Conservation (phyloP, 192 early-diverging fungal genomes). For the Gaertneriomyces semiglobifer region DNA sequence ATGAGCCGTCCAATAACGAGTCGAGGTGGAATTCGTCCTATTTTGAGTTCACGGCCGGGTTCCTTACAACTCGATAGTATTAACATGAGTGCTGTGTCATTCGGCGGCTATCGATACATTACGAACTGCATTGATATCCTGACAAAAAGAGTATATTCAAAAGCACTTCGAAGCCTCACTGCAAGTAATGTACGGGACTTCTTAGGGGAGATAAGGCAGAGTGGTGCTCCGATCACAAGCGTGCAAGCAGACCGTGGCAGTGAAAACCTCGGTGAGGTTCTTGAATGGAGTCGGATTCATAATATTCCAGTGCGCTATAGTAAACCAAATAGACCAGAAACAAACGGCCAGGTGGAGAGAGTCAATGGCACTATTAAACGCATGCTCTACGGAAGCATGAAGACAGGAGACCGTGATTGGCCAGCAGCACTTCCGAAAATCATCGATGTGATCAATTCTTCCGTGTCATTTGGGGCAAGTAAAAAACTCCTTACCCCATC, state of each 20-base stretch:
- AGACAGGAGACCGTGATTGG: slow-evolving; percentile 5
- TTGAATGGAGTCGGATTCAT: not conserved
- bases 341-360: not conserved
- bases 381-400: not conserved
- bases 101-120: not conserved
- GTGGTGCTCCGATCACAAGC: not conserved
- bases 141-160: not conserved
- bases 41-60: not conserved
- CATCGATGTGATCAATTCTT: not conserved
- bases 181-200: not conserved
- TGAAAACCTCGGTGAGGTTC: not conserved
- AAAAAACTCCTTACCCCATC: not conserved
- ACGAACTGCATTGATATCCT: not conserved
- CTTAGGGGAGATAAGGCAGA: not conserved
- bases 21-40: slow-evolving; percentile 1
- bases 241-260: not conserved
- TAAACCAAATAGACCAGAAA: not conserved
- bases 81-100: not conserved
- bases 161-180: not conserved
- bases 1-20: not conserved
- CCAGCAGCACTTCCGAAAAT: not conserved
- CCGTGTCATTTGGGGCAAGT: not conserved
- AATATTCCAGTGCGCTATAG: not conserved
- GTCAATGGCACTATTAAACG: slow-evolving; percentile 10
- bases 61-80: slow-evolving; percentile 6